Evolutionary conservation across 2,329 filamentous ascomycete species (phyloP).

Genomic region (Cladosporium sp.): DNA sequence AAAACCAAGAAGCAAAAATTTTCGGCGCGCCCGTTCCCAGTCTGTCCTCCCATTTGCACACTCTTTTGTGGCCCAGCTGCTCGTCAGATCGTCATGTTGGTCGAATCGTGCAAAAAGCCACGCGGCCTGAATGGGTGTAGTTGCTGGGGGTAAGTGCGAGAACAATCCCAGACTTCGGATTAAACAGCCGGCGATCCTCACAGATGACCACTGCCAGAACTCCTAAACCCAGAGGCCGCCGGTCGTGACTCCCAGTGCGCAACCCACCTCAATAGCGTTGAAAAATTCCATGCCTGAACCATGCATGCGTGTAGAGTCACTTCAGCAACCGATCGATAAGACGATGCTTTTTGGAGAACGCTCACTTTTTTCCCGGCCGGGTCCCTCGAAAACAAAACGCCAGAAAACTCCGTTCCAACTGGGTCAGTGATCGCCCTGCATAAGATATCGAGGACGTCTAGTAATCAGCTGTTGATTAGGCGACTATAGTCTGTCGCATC

Average conservation of each 20-base stretch:
- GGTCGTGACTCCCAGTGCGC: background rate
- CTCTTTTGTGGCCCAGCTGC: background rate
- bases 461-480: conserved; percentile 3
- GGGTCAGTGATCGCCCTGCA: background rate
- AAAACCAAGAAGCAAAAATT: background rate
- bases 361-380: conserved; percentile 1
- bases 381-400: background rate
- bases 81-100: background rate
- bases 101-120: background rate
- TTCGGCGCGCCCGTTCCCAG: background rate
- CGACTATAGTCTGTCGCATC: background rate
- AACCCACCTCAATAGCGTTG: background rate
- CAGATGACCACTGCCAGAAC: background rate
- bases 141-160: background rate
- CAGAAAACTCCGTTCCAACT: background rate
- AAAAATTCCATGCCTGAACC: background rate
- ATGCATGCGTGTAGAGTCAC: background rate
- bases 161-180: background rate
- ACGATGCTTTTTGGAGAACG: conserved; percentile 5
- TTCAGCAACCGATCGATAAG: background rate
- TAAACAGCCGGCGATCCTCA: background rate
- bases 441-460: background rate
- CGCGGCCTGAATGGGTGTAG: background rate
- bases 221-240: background rate
- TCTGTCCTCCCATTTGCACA: background rate